These are phyloP conservation scores for Oryza meyeriana DNA, from an alignment of 176 grass and related monocot genomes.

Conservation along the genomic window DNA sequence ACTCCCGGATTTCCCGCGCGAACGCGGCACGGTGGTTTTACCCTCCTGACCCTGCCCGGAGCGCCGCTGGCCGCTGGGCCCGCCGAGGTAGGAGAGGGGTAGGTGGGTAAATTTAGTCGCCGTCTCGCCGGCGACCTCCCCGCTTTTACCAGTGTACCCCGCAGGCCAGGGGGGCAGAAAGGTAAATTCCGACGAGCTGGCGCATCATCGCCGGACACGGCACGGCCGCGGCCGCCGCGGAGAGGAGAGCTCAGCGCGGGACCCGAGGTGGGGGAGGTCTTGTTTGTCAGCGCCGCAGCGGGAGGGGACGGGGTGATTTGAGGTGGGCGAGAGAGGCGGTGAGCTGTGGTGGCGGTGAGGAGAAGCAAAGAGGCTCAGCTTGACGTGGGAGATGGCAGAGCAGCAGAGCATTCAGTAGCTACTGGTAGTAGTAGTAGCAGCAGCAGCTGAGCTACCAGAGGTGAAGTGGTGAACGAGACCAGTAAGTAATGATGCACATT, in stretches of 20 bases:
- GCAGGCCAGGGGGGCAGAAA: background rate
- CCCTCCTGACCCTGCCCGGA: slow-evolving; percentile 3
- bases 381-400: slow-evolving; percentile 35
- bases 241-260: background rate
- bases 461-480: too few relatives aligned
- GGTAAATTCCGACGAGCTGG: background rate
- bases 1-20: slow-evolving; percentile 58
- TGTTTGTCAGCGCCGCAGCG: slow-evolving; percentile 5
- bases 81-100: background rate
- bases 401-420: background rate
- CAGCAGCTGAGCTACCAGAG: too few relatives aligned
- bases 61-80: background rate
- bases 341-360: slow-evolving; percentile 23
- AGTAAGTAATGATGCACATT: background rate
- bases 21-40: slow-evolving; percentile 41
- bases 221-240: background rate
- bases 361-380: slow-evolving; percentile 36
- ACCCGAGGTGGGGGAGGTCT: slow-evolving; percentile 3
- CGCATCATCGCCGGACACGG: background rate
- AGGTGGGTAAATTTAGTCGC: slow-evolving; percentile 18
- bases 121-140: slow-evolving; percentile 23
- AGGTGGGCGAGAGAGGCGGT: background rate
- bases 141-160: slow-evolving; percentile 4
- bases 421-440: too few relatives aligned
- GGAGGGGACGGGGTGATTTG: slow-evolving; percentile 24